Evolutionary conservation across 2,329 filamentous ascomycete genomes (phyloP).

Genomic region (Didymella arachidicola): DNA sequence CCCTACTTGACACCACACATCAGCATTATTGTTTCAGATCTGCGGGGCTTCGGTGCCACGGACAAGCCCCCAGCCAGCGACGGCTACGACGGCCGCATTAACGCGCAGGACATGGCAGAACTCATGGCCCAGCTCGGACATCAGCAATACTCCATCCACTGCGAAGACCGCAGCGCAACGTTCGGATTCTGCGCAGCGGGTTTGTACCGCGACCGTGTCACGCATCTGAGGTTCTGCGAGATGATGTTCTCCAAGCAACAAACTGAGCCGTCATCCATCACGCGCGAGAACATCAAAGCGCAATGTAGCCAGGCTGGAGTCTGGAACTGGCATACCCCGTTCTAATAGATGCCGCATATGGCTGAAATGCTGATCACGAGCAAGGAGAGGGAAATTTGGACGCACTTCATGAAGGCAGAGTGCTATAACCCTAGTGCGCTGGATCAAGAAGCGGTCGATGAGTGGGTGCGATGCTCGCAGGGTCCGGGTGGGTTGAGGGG

Average conservation of each 20-base stretch:
- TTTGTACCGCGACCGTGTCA: slow-evolving; percentile 27
- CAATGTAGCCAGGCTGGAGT: slow-evolving; percentile 32
- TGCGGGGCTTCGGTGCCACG: slow-evolving; percentile 51
- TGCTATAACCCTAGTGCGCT: slow-evolving; percentile 51
- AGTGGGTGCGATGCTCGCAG: slow-evolving; percentile 32
- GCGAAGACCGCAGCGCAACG: slow-evolving; percentile 54
- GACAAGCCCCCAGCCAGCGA: slow-evolving; percentile 50
- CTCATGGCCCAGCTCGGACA: slow-evolving; percentile 60
- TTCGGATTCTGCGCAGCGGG: slow-evolving; percentile 32
- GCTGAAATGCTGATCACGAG: slow-evolving; percentile 53
- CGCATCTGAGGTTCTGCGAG: slow-evolving; percentile 31
- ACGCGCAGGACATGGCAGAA: slow-evolving; percentile 47
- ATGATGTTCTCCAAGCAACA: slow-evolving; percentile 31
- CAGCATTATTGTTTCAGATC: slow-evolving; percentile 49
- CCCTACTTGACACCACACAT: slow-evolving; percentile 48
- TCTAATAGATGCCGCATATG: slow-evolving; percentile 48
- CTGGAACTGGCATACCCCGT: slow-evolving; percentile 37
- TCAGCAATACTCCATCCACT: slow-evolving; percentile 77
- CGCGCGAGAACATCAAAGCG: slow-evolving; percentile 30
- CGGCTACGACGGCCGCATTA: slow-evolving; percentile 49
- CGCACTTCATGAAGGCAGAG: slow-evolving; percentile 52
- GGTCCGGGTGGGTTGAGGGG: slow-evolving; percentile 29
- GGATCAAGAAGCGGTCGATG: slow-evolving; percentile 34
- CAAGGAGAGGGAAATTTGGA: slow-evolving; percentile 52
- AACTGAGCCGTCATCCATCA: slow-evolving; percentile 32